phyloP scores from a whole-genome alignment of 768 basidiomycete species.

The Gloeophyllum trabeum region DNA sequence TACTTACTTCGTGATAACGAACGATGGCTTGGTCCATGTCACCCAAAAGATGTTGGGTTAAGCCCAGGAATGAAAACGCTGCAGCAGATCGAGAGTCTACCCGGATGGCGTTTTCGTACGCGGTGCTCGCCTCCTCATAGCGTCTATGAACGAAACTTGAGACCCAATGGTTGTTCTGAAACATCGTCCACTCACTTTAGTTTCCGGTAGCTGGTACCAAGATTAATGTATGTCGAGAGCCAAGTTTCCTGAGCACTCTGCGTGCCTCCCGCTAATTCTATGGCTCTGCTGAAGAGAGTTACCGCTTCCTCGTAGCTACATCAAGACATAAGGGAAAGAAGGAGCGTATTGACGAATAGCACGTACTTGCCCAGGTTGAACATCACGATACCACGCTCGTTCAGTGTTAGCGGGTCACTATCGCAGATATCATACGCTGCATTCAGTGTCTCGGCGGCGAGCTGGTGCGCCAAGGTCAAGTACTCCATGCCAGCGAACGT shows the following conservation, averaged over 20 bases:
- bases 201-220: slow-evolving; percentile 83
- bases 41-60: slow-evolving; percentile 70
- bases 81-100: slow-evolving; percentile 78
- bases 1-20: slow-evolving; percentile 81
- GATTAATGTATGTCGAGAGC: slow-evolving; percentile 85
- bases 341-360: background rate
- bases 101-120: slow-evolving; percentile 74
- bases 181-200: slow-evolving; percentile 39
- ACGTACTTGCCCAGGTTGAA: slow-evolving; percentile 78
- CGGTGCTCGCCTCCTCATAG: slow-evolving; percentile 50
- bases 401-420: slow-evolving; percentile 80
- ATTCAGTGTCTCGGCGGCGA: slow-evolving; percentile 83
- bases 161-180: background rate
- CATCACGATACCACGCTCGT: slow-evolving; percentile 90
- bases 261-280: slow-evolving; percentile 75
- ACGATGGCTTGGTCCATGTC: slow-evolving; percentile 74
- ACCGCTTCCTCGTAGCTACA: slow-evolving; percentile 68
- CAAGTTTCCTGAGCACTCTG: slow-evolving; percentile 80
- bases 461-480: slow-evolving; percentile 72
- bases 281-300: slow-evolving; percentile 58
- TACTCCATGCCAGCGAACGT: slow-evolving; percentile 99
- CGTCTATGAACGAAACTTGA: slow-evolving; percentile 16
- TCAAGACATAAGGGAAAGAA: background rate
- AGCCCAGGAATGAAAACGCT: slow-evolving; percentile 82
- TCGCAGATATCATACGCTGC: slow-evolving; percentile 77